Evolutionary conservation across 2,329 filamentous ascomycete species (phyloP).

Genomic region (Ceratocystis colombiana): DNA sequence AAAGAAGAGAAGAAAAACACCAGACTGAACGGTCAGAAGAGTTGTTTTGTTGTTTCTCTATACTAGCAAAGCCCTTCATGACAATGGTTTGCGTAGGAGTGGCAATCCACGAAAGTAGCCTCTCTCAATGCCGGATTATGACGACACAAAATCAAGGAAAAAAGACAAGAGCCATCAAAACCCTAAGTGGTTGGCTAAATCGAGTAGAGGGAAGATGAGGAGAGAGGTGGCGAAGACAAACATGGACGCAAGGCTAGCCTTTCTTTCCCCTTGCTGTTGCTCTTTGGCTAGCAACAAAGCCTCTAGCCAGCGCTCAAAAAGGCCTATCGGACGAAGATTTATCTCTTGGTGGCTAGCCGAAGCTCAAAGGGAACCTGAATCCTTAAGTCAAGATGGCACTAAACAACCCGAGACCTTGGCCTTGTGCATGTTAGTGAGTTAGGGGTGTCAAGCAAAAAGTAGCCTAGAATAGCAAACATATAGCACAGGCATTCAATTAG

Average conservation of each 20-base stretch:
- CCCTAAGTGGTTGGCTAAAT: not conserved
- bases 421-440: not conserved
- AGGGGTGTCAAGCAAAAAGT: not conserved
- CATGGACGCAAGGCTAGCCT: not conserved
- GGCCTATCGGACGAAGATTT: not conserved
- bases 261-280: not conserved
- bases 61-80: not conserved
- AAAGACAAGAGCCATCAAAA: not conserved
- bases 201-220: not conserved
- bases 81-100: not conserved
- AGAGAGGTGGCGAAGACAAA: not conserved
- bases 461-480: constrained; percentile 1
- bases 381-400: constrained; percentile 7
- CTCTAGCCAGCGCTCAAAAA: not conserved
- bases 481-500: not conserved
- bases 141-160: not conserved
- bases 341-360: not conserved
- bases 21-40: not conserved
- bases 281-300: not conserved
- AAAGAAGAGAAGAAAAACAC: not conserved
- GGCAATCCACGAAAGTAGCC: not conserved
- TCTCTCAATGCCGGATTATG: not conserved
- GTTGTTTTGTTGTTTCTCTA: not conserved
- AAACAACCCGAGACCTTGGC: constrained; percentile 4
- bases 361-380: not conserved